Evolutionary conservation across 2,329 filamentous ascomycete species (phyloP), one percentile per base, ranked within the genome.

Genomic region (Penicillium palitans): DNA sequence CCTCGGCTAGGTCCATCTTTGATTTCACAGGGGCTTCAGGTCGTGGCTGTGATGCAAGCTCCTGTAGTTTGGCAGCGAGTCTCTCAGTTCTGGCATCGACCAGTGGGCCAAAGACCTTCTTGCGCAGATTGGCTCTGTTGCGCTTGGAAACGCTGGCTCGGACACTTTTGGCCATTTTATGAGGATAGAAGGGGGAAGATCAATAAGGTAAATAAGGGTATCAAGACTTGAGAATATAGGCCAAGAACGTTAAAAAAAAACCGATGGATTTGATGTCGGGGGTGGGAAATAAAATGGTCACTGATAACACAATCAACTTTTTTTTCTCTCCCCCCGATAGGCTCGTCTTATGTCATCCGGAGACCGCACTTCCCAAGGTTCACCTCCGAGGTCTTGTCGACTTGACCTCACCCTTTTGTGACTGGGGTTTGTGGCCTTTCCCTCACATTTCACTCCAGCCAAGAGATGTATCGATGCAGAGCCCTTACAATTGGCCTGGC

Each of bases 61-160:
- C 91, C 70, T 93, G 82, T 60, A 97, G 82, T 78, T 95, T 96
- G 61, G 90, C 89, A 40, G 91, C 91, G 37, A 97, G 85, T 65
- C 93, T 88, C 76, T 93, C 88, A 53, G 87, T 88, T 67, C 93
- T 86, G 46, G 90, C 92, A 68, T 83, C 80, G 74, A 93, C 91
- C 55, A 87, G 87, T 17, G 93, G 93, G 1, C 89, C 90, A 77
- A 96, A 97, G 65, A 97, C 89, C 64, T 86, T 87, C 65, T 85
- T 81, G 76, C 93, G 93, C 64, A 96, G 83, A 68, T 85, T 88
- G 67, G 85, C 83, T 79, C 92, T 91, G 81, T 97, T 97, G 70
- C 83, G 83, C 81, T 97, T 97, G 69, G 83, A 86, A 65, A 84
- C 81, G 73, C 89, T 96, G 65, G 93, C 85, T 74, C 93, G 84